Percentiles rank a stretch among this genome's conserved stretches.
Evolutionary conservation across 257 asterid species (phyloP).

Genomic region (Mentha longifolia): DNA sequence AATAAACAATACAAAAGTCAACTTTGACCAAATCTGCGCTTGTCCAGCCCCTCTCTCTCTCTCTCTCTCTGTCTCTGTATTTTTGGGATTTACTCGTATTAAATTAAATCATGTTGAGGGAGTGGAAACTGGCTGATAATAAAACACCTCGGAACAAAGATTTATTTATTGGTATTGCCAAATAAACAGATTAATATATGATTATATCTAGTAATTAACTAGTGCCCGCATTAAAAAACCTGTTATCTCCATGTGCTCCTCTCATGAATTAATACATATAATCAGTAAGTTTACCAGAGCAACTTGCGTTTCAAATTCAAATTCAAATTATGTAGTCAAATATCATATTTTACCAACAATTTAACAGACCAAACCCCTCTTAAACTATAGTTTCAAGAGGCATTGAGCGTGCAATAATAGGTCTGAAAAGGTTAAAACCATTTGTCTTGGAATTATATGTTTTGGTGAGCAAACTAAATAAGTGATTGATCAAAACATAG

Average conservation of each 20-base stretch:
- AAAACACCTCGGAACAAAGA: background rate
- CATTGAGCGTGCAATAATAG: too few relatives aligned
- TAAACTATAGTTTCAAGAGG: background rate
- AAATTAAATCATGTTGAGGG: background rate
- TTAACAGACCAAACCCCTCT: background rate
- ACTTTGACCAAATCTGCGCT: background rate
- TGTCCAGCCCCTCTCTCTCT: background rate
- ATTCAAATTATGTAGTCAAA: background rate
- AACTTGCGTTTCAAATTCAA: background rate
- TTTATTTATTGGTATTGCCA: background rate
- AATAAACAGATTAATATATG: background rate
- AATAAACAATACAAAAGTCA: constrained; percentile 1
- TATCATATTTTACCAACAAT: constrained; percentile 6
- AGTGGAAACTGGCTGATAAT: background rate
- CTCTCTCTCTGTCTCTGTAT: too few relatives aligned
- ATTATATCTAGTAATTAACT: too few relatives aligned
- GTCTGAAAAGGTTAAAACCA: too few relatives aligned
- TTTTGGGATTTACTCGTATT: background rate
- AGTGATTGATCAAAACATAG: constrained; percentile 24
- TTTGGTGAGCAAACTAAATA: constrained; percentile 15
- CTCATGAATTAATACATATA: background rate
- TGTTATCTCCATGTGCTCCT: background rate
- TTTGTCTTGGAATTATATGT: background rate
- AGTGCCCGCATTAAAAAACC: background rate
- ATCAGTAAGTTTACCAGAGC: background rate